Percentiles rank a stretch among this genome's conserved stretches.
Conservation (phyloP, 1,139 yeast genomes). For the Magnusiomyces fungicola region DNA sequence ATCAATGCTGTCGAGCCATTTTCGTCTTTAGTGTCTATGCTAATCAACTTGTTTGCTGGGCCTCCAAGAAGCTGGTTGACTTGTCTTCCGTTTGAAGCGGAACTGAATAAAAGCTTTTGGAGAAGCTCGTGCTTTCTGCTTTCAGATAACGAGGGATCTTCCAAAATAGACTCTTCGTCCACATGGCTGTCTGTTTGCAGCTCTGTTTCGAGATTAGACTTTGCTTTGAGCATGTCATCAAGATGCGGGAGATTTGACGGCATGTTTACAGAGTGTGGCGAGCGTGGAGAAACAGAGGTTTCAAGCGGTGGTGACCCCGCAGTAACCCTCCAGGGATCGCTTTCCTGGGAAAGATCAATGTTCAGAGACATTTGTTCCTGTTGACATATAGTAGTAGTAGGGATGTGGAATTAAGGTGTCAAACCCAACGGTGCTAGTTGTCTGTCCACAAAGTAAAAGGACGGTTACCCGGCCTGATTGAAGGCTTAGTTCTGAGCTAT, state of each 20-base stretch:
- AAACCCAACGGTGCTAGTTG: neutral
- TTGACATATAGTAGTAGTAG: too few species aligned
- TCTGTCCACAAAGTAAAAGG: neutral
- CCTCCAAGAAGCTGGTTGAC: slow-evolving; percentile 28
- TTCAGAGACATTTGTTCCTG: neutral
- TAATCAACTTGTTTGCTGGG: slow-evolving; percentile 22
- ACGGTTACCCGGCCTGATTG: neutral
- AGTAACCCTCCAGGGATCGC: neutral
- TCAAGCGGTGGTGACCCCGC: neutral
- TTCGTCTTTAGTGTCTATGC: slow-evolving; percentile 33
- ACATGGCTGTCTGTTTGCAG: neutral
- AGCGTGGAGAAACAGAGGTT: neutral
- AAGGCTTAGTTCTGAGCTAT: too few species aligned
- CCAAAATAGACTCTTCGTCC: slow-evolving; percentile 23
- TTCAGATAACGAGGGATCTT: slow-evolving; percentile 19
- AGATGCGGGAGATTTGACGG: neutral
- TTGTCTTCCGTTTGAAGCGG: neutral
- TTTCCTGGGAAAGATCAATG: neutral
- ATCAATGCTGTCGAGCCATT: slow-evolving; percentile 36
- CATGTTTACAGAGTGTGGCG: neutral
- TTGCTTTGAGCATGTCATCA: neutral
- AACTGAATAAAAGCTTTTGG: slow-evolving; percentile 25
- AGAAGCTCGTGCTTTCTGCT: slow-evolving; percentile 21
- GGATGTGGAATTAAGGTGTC: neutral
- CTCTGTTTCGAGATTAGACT: neutral